Conservation (phyloP, 164 flowering plant genomes). For the Nymphaea thermarum region DNA sequence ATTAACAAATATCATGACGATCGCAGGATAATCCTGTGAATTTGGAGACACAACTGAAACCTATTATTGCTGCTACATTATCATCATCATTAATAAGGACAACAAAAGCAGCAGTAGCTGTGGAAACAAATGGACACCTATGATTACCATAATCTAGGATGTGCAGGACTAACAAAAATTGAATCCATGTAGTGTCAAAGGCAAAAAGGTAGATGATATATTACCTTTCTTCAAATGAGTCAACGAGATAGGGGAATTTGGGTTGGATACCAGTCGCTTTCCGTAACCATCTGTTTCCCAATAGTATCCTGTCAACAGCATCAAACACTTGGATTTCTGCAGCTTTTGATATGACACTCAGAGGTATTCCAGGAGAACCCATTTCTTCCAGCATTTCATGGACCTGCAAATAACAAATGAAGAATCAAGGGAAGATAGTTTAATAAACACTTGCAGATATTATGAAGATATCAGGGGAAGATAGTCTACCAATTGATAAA, state of each 20-base stretch:
- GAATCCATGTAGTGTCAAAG: background rate
- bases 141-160: background rate
- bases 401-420: conserved; percentile 30
- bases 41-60: background rate
- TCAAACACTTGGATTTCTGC: conserved; percentile 76
- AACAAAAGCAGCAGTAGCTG: background rate
- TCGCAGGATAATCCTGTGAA: too few species aligned
- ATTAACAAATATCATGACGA: too few species aligned
- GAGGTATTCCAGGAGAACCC: conserved; percentile 67
- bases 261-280: conserved; percentile 95
- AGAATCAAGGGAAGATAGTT: too few species aligned
- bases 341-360: conserved; percentile 82
- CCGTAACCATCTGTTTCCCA: conserved; percentile 88
- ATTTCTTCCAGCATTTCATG: conserved; percentile 81
- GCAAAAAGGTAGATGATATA: background rate
- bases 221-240: conserved; percentile 85
- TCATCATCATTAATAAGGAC: background rate
- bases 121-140: background rate
- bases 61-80: background rate
- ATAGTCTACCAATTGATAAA: too few species aligned
- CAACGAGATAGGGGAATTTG: conserved; percentile 83
- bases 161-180: background rate
- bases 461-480: too few species aligned
- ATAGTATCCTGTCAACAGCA: conserved; percentile 69
- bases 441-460: too few species aligned